Evolutionary conservation across 768 basidiomycete genomes (phyloP).

Genomic region (Boletus reticuloceps): DNA sequence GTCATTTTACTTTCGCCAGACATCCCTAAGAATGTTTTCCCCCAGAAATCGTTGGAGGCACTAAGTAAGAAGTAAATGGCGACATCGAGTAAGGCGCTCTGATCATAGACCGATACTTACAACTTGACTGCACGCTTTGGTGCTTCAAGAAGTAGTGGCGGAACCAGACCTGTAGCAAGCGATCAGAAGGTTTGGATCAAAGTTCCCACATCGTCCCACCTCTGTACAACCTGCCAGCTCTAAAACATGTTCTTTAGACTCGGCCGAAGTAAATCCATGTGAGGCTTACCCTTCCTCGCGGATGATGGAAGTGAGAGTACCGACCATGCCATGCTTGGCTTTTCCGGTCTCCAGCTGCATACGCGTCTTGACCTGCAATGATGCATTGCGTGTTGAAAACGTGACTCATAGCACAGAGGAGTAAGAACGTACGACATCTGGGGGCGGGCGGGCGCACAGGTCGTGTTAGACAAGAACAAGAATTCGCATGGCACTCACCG

Average conservation of each 20-base stretch:
- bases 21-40: slow-evolving; percentile 63
- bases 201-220: slow-evolving; percentile 40
- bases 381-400: slow-evolving; percentile 4
- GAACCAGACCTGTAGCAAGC: slow-evolving; percentile 68
- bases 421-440: slow-evolving; percentile 76
- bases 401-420: neutral
- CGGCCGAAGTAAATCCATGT: neutral
- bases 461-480: neutral
- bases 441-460: slow-evolving; percentile 1
- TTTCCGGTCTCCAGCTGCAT: slow-evolving; percentile 96
- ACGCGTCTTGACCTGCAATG: slow-evolving; percentile 86
- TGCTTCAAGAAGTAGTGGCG: slow-evolving; percentile 92
- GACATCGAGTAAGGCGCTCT: neutral
- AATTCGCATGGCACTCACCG: slow-evolving; percentile 47
- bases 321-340: slow-evolving; percentile 69
- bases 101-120: slow-evolving; percentile 39
- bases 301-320: slow-evolving; percentile 80
- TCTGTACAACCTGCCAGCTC: slow-evolving; percentile 82
- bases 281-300: slow-evolving; percentile 81
- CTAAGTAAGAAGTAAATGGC: slow-evolving; percentile 31
- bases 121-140: slow-evolving; percentile 98
- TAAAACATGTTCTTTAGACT: slow-evolving; percentile 28
- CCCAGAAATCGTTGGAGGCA: slow-evolving; percentile 95
- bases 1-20: slow-evolving; percentile 84
- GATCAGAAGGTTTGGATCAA: neutral